These are phyloP conservation scores for Trichoderma brevicompactum DNA, from an alignment of 2,329 filamentous ascomycete genomes.

Conservation along the genomic window DNA sequence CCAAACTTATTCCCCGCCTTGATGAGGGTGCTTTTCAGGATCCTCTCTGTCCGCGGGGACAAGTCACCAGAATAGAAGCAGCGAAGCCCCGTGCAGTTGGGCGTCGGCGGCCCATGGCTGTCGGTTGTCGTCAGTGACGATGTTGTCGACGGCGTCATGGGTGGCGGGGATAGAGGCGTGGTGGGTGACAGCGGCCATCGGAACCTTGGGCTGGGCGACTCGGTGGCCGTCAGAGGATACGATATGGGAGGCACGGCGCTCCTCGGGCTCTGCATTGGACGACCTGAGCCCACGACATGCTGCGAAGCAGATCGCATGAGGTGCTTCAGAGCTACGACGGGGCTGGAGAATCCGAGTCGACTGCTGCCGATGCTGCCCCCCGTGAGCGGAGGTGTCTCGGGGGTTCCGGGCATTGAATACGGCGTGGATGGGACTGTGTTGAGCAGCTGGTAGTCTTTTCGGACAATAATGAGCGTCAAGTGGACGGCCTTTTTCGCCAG, in stretches of 20 bases:
- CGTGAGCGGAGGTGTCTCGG: slow-evolving; percentile 34
- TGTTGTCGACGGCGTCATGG: slow-evolving; percentile 54
- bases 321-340: slow-evolving; percentile 42
- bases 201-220: slow-evolving; percentile 37
- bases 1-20: slow-evolving; percentile 56
- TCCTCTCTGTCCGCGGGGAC: slow-evolving; percentile 52
- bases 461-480: slow-evolving; percentile 62
- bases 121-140: slow-evolving; percentile 45
- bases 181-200: slow-evolving; percentile 45
- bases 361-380: slow-evolving; percentile 33
- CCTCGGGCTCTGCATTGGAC: slow-evolving; percentile 34
- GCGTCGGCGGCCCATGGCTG: slow-evolving; percentile 39
- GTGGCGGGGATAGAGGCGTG: slow-evolving; percentile 48
- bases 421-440: slow-evolving; percentile 35
- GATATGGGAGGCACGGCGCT: slow-evolving; percentile 41
- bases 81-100: slow-evolving; percentile 53
- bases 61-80: slow-evolving; percentile 55
- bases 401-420: slow-evolving; percentile 37
- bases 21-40: slow-evolving; percentile 52
- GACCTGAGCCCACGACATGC: slow-evolving; percentile 33
- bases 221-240: slow-evolving; percentile 39
- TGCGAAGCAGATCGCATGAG: slow-evolving; percentile 38
- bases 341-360: slow-evolving; percentile 41
- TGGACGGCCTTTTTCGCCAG: slow-evolving; percentile 60
- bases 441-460: slow-evolving; percentile 61